Percentiles rank a stretch among this genome's conserved stretches.
Evolutionary conservation across 1,284 basidiomycete genomes (phyloP).

Genomic region (Fistulinella cinereoalba): DNA sequence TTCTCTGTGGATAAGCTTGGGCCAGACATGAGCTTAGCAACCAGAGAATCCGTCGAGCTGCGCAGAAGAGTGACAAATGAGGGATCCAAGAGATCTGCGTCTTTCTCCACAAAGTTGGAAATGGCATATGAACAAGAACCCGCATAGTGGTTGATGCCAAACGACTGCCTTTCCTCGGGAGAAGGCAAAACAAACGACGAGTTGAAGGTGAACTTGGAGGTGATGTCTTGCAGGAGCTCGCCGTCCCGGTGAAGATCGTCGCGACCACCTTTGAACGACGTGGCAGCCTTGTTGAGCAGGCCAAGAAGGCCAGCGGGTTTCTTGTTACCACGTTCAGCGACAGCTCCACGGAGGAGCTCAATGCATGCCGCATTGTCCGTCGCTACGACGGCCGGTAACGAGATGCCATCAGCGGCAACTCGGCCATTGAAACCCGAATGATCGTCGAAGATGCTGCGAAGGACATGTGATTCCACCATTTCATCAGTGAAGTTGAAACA

Average conservation of each 20-base stretch:
- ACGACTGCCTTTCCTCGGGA: slow-evolving; percentile 47
- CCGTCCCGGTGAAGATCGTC: slow-evolving; percentile 69
- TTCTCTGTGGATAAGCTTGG: slow-evolving; percentile 84
- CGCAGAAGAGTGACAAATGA: slow-evolving; percentile 82
- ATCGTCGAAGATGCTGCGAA: slow-evolving; percentile 76
- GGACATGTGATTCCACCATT: slow-evolving; percentile 75
- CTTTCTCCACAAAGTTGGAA: slow-evolving; percentile 74
- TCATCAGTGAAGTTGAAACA: slow-evolving; percentile 86
- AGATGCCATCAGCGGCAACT: slow-evolving; percentile 69
- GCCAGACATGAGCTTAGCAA: slow-evolving; percentile 84
- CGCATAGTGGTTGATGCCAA: slow-evolving; percentile 88
- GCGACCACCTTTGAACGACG: slow-evolving; percentile 74
- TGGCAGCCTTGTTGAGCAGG: slow-evolving; percentile 70
- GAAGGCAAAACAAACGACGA: slow-evolving; percentile 64
- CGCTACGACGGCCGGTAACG: slow-evolving; percentile 62
- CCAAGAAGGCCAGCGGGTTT: slow-evolving; percentile 83
- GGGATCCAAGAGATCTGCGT: slow-evolving; percentile 83
- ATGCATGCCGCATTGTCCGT: slow-evolving; percentile 81
- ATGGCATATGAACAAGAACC: slow-evolving; percentile 78
- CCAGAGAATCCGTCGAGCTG: slow-evolving; percentile 69
- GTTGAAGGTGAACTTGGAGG: slow-evolving; percentile 71
- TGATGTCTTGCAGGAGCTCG: slow-evolving; percentile 70
- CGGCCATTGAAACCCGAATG: slow-evolving; percentile 60
- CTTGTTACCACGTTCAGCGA: slow-evolving; percentile 60
- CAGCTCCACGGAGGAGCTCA: slow-evolving; percentile 78